Base-by-base conservation (phyloP, 192 early-diverging fungal genomes). In the Entophlyctis luteolus region DNA sequence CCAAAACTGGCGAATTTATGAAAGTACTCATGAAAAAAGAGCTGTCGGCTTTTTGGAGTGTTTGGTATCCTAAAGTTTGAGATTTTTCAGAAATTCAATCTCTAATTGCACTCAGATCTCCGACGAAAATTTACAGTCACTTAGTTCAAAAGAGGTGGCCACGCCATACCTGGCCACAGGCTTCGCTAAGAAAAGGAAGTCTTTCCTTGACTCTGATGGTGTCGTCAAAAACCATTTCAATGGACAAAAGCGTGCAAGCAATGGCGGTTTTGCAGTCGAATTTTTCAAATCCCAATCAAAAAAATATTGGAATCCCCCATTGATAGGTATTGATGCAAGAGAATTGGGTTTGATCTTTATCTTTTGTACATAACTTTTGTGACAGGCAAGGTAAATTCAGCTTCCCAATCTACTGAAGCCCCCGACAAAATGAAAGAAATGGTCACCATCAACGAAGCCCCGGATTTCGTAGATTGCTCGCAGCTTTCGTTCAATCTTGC, bases 401-500 rank as follows among this genome's bases (percentile, higher is more conserved):
- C n/a, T n/a, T n/a, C n/a, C n/a, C n/a, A n/a, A n/a, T n/a, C n/a
- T n/a, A n/a, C n/a, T n/a, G n/a, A n/a, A n/a, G n/a, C n/a, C n/a
- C n/a, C n/a, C n/a, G n/a, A n/a, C n/a, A n/a, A n/a, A n/a, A n/a
- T n/a, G n/a, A n/a, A n/a, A n/a, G n/a, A n/a, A n/a, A n/a, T n/a
- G n/a, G n/a, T n/a, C n/a, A n/a, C n/a, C n/a, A n/a, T n/a, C n/a
- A n/a, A n/a, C n/a, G n/a, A n/a, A n/a, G n/a, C n/a, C n/a, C n/a
- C n/a, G n/a, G 52, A 45, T 12, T 45, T 55, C 57, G 32, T 59
- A 28, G 76, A 77, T 47, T 25, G 65, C 1, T 29, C 67, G 16
- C 42, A 65, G 12, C 39, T 82, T 8, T 62, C 77, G 1, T 78
- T 82, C 71, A 82, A 75, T 62, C 42, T 76, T 57, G 74, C 48